Evolutionary conservation across 345 rosid genomes (phyloP).

Genomic region (Ceriops decandra): DNA sequence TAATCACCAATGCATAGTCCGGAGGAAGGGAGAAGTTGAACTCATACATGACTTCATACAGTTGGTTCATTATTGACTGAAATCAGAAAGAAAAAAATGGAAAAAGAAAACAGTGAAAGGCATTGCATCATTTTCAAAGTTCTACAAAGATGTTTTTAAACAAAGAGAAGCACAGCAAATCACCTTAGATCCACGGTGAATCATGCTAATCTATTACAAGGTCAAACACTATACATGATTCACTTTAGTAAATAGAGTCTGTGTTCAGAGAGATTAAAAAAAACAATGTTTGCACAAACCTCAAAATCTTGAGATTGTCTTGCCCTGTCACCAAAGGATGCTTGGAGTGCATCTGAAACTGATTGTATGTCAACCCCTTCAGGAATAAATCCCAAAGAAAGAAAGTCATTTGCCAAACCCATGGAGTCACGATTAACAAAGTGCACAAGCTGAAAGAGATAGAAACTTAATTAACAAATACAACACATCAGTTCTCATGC

Average conservation of each 20-base stretch:
- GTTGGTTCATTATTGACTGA: conserved; percentile 79
- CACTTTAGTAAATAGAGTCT: neutral
- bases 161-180: neutral
- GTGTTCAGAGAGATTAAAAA: neutral
- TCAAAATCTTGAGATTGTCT: conserved; percentile 87
- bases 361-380: conserved; percentile 76
- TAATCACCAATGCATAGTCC: conserved; percentile 85
- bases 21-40: conserved; percentile 89
- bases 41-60: conserved; percentile 88
- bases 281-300: conserved; percentile 39
- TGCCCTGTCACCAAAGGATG: conserved; percentile 68
- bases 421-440: conserved; percentile 96
- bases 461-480: conserved; percentile 31
- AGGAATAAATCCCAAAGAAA: conserved; percentile 98
- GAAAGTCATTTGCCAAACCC: conserved; percentile 97
- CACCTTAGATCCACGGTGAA: neutral
- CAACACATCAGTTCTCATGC: conserved; percentile 10
- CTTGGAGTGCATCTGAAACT: conserved; percentile 70
- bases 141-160: neutral
- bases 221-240: neutral
- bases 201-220: neutral
- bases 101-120: neutral
- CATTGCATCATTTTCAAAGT: neutral
- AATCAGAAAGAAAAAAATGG: conserved; percentile 16
- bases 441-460: conserved; percentile 88